Percentiles rank a stretch among this genome's conserved stretches.
phyloP scores from a whole-genome alignment of 495 filamentous ascomycete species.

The Penicillium lividum region DNA sequence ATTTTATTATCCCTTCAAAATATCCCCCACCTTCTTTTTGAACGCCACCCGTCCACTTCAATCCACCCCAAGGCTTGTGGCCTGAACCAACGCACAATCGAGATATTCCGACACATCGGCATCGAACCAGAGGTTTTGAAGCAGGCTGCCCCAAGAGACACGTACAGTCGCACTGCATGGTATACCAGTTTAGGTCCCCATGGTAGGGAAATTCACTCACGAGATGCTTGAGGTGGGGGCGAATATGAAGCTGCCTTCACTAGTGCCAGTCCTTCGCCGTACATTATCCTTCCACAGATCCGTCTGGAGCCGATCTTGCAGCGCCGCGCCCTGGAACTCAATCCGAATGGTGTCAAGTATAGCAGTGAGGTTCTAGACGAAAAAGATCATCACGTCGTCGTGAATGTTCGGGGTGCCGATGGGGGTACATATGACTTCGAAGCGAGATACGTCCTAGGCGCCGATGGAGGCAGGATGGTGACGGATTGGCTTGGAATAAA shows the following conservation, averaged over 20 bases:
- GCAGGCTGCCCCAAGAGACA: slow-evolving; percentile 12
- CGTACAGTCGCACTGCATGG: slow-evolving; percentile 20
- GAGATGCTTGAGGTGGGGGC: slow-evolving; percentile 25
- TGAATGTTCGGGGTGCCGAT: too few relatives aligned
- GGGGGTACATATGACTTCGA: too few relatives aligned
- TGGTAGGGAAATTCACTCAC: slow-evolving; percentile 14
- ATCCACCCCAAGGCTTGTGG: slow-evolving; percentile 32
- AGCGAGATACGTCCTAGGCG: too few relatives aligned
- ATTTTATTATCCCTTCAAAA: slow-evolving; percentile 25
- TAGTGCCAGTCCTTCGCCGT: slow-evolving; percentile 14
- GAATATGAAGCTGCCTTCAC: slow-evolving; percentile 15
- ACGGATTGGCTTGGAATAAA: slow-evolving; percentile 14
- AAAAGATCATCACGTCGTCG: too few relatives aligned
- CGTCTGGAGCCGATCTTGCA: slow-evolving; percentile 23
- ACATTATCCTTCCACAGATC: slow-evolving; percentile 20
- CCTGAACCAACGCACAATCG: slow-evolving; percentile 27
- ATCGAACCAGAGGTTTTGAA: slow-evolving; percentile 12
- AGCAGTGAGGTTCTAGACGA: slow-evolving; percentile 10
- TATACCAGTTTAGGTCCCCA: slow-evolving; percentile 11
- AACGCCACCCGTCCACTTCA: slow-evolving; percentile 24
- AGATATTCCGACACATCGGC: slow-evolving; percentile 27
- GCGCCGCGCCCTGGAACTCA: slow-evolving; percentile 15
- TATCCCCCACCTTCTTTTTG: slow-evolving; percentile 22
- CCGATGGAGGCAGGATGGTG: slow-evolving; percentile 10
- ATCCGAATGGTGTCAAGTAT: slow-evolving; percentile 18